Base-by-base conservation (phyloP, 371 early-diverging fungal genomes). In the Actinomortierella ambigua region DNA sequence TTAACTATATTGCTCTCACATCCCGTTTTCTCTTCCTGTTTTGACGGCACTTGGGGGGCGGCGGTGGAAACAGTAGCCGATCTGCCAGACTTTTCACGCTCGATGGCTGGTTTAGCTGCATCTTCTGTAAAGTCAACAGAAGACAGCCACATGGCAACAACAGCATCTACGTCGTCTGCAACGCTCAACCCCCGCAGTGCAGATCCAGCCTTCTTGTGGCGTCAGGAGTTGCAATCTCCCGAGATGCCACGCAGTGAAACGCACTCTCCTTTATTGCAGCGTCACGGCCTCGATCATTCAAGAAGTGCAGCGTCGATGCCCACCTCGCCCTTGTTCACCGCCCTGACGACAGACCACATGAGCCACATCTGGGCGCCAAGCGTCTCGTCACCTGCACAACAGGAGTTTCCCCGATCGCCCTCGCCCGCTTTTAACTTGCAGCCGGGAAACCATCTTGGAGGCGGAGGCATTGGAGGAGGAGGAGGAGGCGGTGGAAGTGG, bases 341-440 rank as follows among this genome's bases (percentile, higher is more conserved):
- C 75, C 15, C 75, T 67, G 44, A 60, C 68, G 2, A 63, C 64
- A 2, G 75, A 73, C 18, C 75, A 73, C 48, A 67, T 73, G 53
- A 73, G 67, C 55, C 75, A 73, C 44, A 73, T 73, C 34, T 73
- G 75, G 75, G 68, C 75, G 29, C 75, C 75, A 1, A 67, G 68
- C 13, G 63, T 71, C 1, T 56, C 69, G 15, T 65, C 61, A 39
- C 52, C 57, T 27, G 17, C 52, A 8, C 56, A 39, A 5, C 59
- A 83, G 71, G 93, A 93, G 64, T 93, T 91, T 59, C 93, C 94
- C 15, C 82, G 93, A 48, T 91, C 95, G 11, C 90, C 93, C n/a
- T 95, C 95, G 14, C 94, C 94, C 6, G 81, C 89, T 5, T 86
- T 86, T 65, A 87, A 87, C 27, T 77, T 84, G 57, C 88, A 84